A percentile compares a stretch with the other conserved stretches of the same genome.
Evolutionary conservation across 2,329 filamentous ascomycete species (phyloP).

Genomic region (Bipolaris oryzae): DNA sequence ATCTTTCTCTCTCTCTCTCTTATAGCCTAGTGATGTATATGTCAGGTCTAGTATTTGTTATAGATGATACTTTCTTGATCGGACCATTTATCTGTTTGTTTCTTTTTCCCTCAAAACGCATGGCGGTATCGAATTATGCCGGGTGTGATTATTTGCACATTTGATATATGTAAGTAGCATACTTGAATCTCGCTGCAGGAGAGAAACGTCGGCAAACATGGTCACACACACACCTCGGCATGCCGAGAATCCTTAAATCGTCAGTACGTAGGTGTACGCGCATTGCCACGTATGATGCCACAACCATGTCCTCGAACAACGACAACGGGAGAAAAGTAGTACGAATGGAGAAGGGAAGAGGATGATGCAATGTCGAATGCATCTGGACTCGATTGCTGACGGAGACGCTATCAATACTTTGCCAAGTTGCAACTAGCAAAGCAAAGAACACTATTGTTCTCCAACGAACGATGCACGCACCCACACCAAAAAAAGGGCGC

Average conservation of each 20-base stretch:
- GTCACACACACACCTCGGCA: not conserved
- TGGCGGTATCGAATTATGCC: not conserved
- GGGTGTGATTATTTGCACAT: not conserved
- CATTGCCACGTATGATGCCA: conserved; percentile 1
- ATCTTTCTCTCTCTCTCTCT: too few relatives aligned
- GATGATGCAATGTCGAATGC: not conserved
- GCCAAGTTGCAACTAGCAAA: not conserved
- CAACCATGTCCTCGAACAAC: not conserved
- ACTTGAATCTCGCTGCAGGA: not conserved
- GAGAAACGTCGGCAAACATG: not conserved
- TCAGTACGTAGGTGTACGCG: not conserved
- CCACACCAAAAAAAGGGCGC: not conserved
- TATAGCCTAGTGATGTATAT: too few relatives aligned
- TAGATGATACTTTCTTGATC: not conserved
- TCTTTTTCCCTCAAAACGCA: not conserved
- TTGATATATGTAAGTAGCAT: not conserved
- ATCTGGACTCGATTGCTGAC: not conserved
- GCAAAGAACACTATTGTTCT: not conserved
- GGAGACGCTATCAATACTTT: not conserved
- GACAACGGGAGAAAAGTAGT: not conserved
- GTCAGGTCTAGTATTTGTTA: too few relatives aligned
- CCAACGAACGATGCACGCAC: not conserved
- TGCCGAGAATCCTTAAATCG: not conserved
- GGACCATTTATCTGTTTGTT: not conserved
- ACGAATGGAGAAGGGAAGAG: not conserved